Evolutionary conservation across 2,329 filamentous ascomycete genomes (phyloP).

Genomic region (Claviceps purpurea): DNA sequence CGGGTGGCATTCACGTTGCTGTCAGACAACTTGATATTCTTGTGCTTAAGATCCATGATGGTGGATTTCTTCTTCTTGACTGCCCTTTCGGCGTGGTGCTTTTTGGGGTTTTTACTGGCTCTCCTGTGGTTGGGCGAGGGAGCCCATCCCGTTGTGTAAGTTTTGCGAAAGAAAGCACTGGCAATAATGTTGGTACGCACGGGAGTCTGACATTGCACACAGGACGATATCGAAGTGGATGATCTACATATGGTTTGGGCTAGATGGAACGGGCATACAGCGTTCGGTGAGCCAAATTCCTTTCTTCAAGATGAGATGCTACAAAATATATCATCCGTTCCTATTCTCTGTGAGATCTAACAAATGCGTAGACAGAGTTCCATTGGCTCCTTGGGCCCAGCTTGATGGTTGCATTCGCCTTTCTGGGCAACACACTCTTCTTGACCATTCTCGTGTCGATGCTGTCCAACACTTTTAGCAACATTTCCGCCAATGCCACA

Average conservation of each 20-base stretch:
- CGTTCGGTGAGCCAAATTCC: conserved; percentile 31
- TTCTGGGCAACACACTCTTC: conserved; percentile 76
- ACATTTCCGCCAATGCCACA: conserved; percentile 60
- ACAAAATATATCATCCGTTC: no score
- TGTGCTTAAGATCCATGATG: conserved; percentile 75
- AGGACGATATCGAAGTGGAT: conserved; percentile 77
- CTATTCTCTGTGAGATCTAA: background rate
- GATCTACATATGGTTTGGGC: conserved; percentile 85
- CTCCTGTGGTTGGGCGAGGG: conserved; percentile 66
- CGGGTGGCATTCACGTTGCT: conserved; percentile 71
- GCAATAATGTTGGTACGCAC: background rate
- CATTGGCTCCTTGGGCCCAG: conserved; percentile 68
- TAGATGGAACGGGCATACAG: conserved; percentile 57
- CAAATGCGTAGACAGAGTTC: conserved; percentile 43
- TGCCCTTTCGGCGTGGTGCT: conserved; percentile 67
- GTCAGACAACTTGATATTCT: conserved; percentile 72
- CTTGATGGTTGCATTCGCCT: conserved; percentile 73
- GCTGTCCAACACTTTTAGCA: conserved; percentile 72
- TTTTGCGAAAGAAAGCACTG: conserved; percentile 1
- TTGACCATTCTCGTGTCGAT: conserved; percentile 82
- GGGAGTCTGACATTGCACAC: conserved; percentile 11
- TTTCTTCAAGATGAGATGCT: background rate
- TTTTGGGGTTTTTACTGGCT: conserved; percentile 66
- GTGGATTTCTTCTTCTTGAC: conserved; percentile 71
- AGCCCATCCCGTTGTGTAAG: conserved; percentile 41